Percentiles rank a stretch among this genome's conserved stretches.
phyloP scores from a whole-genome alignment of 805 yeast species.

The Ogataea angusta region DNA sequence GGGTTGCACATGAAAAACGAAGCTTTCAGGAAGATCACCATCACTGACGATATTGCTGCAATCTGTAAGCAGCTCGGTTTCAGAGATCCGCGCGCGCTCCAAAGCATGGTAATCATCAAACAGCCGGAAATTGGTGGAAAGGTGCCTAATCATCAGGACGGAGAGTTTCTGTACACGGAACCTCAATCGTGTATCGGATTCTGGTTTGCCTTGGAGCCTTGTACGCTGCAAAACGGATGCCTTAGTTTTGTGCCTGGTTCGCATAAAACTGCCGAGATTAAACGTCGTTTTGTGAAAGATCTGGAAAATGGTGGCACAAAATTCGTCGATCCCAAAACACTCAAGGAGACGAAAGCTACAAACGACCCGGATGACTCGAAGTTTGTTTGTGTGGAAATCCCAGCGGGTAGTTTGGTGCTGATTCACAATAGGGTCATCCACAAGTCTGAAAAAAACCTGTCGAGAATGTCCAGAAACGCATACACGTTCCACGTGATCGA shows the following conservation, averaged over 20 bases:
- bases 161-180: constrained; percentile 64
- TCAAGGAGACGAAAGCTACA: constrained; percentile 22
- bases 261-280: constrained; percentile 54
- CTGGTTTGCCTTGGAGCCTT: constrained; percentile 79
- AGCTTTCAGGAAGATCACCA: constrained; percentile 48
- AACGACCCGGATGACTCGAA: constrained; percentile 34
- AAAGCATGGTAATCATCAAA: constrained; percentile 76
- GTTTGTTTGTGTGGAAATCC: constrained; percentile 55
- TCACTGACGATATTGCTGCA: constrained; percentile 44
- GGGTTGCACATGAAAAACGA: constrained; percentile 61
- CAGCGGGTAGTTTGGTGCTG: constrained; percentile 68
- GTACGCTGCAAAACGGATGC: constrained; percentile 66
- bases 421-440: constrained; percentile 73
- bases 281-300: constrained; percentile 60
- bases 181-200: constrained; percentile 75
- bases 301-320: constrained; percentile 54
- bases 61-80: constrained; percentile 53
- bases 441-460: constrained; percentile 59
- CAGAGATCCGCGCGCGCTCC: constrained; percentile 67
- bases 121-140: constrained; percentile 71
- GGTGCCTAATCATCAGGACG: constrained; percentile 79
- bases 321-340: constrained; percentile 37
- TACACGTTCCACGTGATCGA: constrained; percentile 81
- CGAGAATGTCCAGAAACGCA: constrained; percentile 61
- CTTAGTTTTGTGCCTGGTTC: constrained; percentile 68